These are phyloP conservation scores for Ramalina peruviana DNA, from an alignment of 495 filamentous ascomycete genomes.

Conservation along the genomic window DNA sequence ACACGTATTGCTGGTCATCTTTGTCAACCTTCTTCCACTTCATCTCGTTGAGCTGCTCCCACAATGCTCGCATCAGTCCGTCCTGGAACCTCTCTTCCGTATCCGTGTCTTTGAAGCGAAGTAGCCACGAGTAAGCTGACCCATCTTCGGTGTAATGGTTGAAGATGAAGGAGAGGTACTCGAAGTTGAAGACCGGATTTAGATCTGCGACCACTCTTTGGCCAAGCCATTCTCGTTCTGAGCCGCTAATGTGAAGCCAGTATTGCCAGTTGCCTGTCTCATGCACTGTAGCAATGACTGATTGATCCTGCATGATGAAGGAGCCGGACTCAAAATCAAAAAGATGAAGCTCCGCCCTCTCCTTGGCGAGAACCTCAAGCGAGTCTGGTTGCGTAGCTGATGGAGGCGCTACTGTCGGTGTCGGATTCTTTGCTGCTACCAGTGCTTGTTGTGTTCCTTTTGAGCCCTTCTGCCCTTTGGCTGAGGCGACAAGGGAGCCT, in stretches of 20 bases:
- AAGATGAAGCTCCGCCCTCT: slow-evolving; percentile 75
- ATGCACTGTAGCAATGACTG: slow-evolving; percentile 63
- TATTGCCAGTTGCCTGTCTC: slow-evolving; percentile 90
- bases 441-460: slow-evolving; percentile 25
- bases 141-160: slow-evolving; percentile 86
- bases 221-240: slow-evolving; percentile 74
- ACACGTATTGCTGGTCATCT: slow-evolving; percentile 80
- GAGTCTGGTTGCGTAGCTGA: slow-evolving; percentile 52
- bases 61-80: slow-evolving; percentile 85
- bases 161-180: slow-evolving; percentile 96
- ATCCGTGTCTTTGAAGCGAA: slow-evolving; percentile 74
- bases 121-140: slow-evolving; percentile 86
- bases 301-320: slow-evolving; percentile 67
- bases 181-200: slow-evolving; percentile 98
- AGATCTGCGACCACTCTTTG: slow-evolving; percentile 76
- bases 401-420: slow-evolving; percentile 40
- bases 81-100: slow-evolving; percentile 81
- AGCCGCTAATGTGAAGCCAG: slow-evolving; percentile 77
- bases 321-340: slow-evolving; percentile 78
- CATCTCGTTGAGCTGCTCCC: slow-evolving; percentile 90
- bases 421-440: slow-evolving; percentile 20
- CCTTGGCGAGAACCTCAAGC: slow-evolving; percentile 57
- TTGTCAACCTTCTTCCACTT: slow-evolving; percentile 93
- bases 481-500: slow-evolving; percentile 30
- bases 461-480: slow-evolving; percentile 20